phyloP scores from a whole-genome alignment of 1,139 yeast species.

The Saccharomycopsis hybrid region DNA sequence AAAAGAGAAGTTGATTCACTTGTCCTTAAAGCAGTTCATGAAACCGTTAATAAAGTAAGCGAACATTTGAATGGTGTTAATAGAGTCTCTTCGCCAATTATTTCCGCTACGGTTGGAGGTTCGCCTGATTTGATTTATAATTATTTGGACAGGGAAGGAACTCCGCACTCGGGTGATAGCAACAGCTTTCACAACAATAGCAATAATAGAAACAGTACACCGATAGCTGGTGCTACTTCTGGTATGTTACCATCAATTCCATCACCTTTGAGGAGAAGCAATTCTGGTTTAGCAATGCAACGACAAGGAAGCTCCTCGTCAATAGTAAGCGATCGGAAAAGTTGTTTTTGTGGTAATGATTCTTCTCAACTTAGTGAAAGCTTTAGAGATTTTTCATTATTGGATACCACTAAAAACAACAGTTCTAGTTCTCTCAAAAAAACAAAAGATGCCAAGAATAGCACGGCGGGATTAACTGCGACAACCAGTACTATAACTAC shows the following conservation, averaged over 20 bases:
- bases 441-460: not conserved
- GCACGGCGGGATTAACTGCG: not conserved
- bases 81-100: not conserved
- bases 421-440: conserved; percentile 12
- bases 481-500: not conserved
- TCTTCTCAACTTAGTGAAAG: conserved; percentile 13
- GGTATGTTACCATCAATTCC: conserved; percentile 3
- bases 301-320: conserved; percentile 18
- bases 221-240: not conserved
- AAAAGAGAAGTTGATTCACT: conserved; percentile 74
- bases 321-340: conserved; percentile 11
- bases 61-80: conserved; percentile 27
- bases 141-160: conserved; percentile 23
- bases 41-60: conserved; percentile 50
- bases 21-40: conserved; percentile 60
- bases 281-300: conserved; percentile 6
- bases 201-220: not conserved
- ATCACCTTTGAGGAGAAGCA: conserved; percentile 7
- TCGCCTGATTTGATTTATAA: conserved; percentile 21
- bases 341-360: conserved; percentile 7
- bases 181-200: too few relatives aligned
- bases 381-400: conserved; percentile 9
- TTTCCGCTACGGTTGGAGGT: not conserved
- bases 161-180: not conserved
- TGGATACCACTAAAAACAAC: conserved; percentile 13